phyloP scores from a whole-genome alignment of 805 yeast genomes.

The Saccharomyces eubayanus region DNA sequence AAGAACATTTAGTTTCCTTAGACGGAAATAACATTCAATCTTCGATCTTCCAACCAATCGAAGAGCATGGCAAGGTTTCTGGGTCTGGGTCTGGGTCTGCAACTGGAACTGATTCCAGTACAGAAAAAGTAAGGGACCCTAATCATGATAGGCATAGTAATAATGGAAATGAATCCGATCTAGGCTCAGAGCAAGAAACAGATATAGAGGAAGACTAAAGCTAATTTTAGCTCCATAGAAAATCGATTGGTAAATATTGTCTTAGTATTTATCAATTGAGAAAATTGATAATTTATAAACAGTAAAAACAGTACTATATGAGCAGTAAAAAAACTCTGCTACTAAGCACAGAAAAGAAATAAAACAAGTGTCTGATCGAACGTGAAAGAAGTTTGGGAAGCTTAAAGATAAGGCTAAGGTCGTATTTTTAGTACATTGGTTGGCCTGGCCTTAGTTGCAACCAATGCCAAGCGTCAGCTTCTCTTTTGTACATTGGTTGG shows the following conservation, averaged over 20 bases:
- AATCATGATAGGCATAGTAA: not conserved
- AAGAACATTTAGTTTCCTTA: not conserved
- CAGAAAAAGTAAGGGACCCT: not conserved
- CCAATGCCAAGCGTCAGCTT: conserved; percentile 27
- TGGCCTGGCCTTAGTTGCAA: conserved; percentile 16
- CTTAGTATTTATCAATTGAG: not conserved
- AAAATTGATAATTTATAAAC: not conserved
- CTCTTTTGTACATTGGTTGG: conserved; percentile 25
- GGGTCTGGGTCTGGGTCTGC: not conserved
- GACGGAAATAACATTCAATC: not conserved
- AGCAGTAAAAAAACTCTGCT: not conserved
- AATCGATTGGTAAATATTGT: not conserved
- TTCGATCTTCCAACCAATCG: not conserved
- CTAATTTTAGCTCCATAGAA: not conserved
- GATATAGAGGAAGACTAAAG: conserved; percentile 4
- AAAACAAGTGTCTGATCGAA: not conserved
- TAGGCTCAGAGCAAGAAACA: not conserved
- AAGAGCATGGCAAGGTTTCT: not conserved
- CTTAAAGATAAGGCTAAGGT: no score
- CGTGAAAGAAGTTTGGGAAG: not conserved
- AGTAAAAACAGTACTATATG: not conserved
- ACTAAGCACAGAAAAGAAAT: not conserved
- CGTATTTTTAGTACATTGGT: conserved; percentile 14
- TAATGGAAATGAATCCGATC: not conserved
- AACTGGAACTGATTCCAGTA: not conserved